Evolutionary conservation across 225 moss, liverwort and hornwort genomes (phyloP), one percentile per base, ranked within the genome.

Genomic region (Polytrichum formosum): DNA sequence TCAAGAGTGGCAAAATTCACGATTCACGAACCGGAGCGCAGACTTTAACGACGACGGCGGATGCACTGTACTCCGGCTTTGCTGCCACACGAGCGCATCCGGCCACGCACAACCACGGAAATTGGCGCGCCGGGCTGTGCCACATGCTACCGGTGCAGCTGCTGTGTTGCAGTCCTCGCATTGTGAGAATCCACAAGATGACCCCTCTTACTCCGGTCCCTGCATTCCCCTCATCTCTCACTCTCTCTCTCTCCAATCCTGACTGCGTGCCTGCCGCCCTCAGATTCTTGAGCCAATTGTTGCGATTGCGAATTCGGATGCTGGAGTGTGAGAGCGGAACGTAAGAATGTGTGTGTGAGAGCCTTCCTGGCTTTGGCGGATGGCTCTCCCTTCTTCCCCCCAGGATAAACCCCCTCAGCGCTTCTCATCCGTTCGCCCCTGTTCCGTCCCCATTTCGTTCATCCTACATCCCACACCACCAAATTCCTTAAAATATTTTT

Each of bases 131-230:
- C 55, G 68, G 68, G 18, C 67, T 64, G 55, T 72, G 61, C 68
- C 71, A 75, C 78, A 78, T 69, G 20, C 72, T 63, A 70, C 68
- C 26, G 56, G 7, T 22, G 28, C 30, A 22, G 53, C 55, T 18
- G 30, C 31, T 66, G 56, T 75, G 78, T 26, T 82, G 75, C 74
- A 82, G 37, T 18, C 78, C 75, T 46, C 7, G 71, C 82, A 82
- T 82, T 75, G 53, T 62, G 21, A 18, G 26, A 22, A 27, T 28
- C 26, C 67, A 29, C 69, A 6, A 18, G 7, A 46, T 46, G 16
- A 46, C 33, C 3, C 63, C 76, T 63, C 64, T 56, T 27, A 28
- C 28, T 9, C 63, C 55, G 20, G 29, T 30, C 20, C 26, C 65
- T 66, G 23, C 23, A 26, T 53, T 27, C 30, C 18, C 27, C 53